Conservation (phyloP, 1,139 yeast genomes). For the Citeromyces hawaiiensis region DNA sequence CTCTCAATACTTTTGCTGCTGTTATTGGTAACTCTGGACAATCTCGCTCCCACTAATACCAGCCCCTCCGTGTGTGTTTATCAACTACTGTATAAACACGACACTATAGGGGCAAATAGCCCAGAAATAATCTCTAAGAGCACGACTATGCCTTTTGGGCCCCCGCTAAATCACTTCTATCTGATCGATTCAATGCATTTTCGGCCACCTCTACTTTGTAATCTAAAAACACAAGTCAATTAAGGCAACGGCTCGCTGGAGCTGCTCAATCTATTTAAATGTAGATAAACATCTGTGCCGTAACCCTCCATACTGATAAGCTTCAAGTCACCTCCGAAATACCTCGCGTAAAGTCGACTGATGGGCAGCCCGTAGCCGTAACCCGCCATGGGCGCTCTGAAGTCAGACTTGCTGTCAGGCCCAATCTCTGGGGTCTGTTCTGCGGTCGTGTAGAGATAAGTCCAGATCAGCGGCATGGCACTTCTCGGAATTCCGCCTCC, state of each 20-base stretch:
- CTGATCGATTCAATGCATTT: too few relatives aligned
- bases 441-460: conserved; percentile 83
- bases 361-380: conserved; percentile 88
- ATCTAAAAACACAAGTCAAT: too few relatives aligned
- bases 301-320: conserved; percentile 88
- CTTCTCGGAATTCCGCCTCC: conserved; percentile 90
- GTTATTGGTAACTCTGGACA: too few relatives aligned
- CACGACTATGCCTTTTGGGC: too few relatives aligned
- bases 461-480: conserved; percentile 81
- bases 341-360: conserved; percentile 73
- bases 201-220: too few relatives aligned
- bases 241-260: conserved; percentile 32
- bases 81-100: too few relatives aligned
- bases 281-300: conserved; percentile 87
- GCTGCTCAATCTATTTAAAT: conserved; percentile 47
- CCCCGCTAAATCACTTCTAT: too few relatives aligned
- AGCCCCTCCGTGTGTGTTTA: too few relatives aligned
- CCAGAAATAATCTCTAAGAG: too few relatives aligned
- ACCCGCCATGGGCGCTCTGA: conserved; percentile 90
- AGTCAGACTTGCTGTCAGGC: conserved; percentile 40
- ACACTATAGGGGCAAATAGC: too few relatives aligned
- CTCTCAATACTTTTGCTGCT: too few relatives aligned
- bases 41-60: too few relatives aligned
- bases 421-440: conserved; percentile 59
- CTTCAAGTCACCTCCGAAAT: conserved; percentile 84